Percentiles rank a stretch among this genome's conserved stretches.
phyloP scores from a whole-genome alignment of 1,284 basidiomycete genomes.

The Sphagnurus paluster region DNA sequence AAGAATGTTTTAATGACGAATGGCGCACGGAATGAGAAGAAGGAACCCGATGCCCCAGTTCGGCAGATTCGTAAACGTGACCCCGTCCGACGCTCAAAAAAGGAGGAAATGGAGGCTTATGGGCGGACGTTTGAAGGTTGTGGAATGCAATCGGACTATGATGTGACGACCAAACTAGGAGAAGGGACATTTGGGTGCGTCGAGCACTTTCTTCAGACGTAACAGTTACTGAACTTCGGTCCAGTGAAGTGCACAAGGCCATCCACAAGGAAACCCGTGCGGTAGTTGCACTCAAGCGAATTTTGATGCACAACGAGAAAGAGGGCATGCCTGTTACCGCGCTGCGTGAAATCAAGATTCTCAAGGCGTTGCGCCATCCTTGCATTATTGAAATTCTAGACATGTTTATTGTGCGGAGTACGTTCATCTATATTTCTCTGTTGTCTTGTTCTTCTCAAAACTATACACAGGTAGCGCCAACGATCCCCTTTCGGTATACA shows the following conservation, averaged over 20 bases:
- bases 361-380: slow-evolving; percentile 87
- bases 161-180: slow-evolving; percentile 82
- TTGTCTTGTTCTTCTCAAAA: background rate
- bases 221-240: slow-evolving; percentile 14
- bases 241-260: slow-evolving; percentile 88
- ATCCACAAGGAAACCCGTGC: slow-evolving; percentile 61
- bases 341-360: slow-evolving; percentile 96
- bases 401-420: slow-evolving; percentile 84
- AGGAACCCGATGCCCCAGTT: slow-evolving; percentile 31
- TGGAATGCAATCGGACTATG: slow-evolving; percentile 77
- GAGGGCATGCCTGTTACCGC: slow-evolving; percentile 97
- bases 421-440: slow-evolving; percentile 26
- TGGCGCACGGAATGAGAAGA: slow-evolving; percentile 18
- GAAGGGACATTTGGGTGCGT: slow-evolving; percentile 93
- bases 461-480: slow-evolving; percentile 54
- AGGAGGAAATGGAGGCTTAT: slow-evolving; percentile 68
- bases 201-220: slow-evolving; percentile 2
- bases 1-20: slow-evolving; percentile 15
- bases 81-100: slow-evolving; percentile 51
- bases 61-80: slow-evolving; percentile 30
- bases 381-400: slow-evolving; percentile 89
- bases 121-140: slow-evolving; percentile 75
- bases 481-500: slow-evolving; percentile 85
- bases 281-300: slow-evolving; percentile 89
- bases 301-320: slow-evolving; percentile 95